These are phyloP conservation scores for Malbranchea zuffiana DNA, from an alignment of 2,329 filamentous ascomycete genomes.

Conservation along the genomic window DNA sequence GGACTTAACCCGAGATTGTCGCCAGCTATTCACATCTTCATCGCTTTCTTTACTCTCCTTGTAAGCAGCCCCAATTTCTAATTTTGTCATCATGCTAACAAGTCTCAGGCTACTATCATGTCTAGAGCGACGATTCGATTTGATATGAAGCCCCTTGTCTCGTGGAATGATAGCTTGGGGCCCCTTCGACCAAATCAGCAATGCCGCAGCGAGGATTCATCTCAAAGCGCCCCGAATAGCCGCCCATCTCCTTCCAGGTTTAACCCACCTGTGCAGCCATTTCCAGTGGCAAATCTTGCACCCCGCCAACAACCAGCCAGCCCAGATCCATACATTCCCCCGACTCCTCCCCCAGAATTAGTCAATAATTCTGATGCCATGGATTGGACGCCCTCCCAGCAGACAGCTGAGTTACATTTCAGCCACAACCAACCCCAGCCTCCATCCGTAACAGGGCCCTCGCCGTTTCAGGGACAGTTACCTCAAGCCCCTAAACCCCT, in stretches of 20 bases:
- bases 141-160: conserved; percentile 32
- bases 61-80: conserved; percentile 19
- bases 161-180: conserved; percentile 29
- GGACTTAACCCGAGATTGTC: conserved; percentile 23
- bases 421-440: conserved; percentile 22
- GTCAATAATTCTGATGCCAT: conserved; percentile 31
- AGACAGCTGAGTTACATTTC: conserved; percentile 23
- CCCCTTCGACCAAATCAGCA: conserved; percentile 21
- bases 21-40: conserved; percentile 30
- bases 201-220: conserved; percentile 14
- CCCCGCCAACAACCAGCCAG: conserved; percentile 18
- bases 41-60: conserved; percentile 31
- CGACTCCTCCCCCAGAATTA: conserved; percentile 30
- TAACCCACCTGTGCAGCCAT: conserved; percentile 19
- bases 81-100: conserved; percentile 16
- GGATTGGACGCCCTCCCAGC: conserved; percentile 42
- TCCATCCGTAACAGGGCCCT: conserved; percentile 25
- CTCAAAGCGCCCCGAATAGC: conserved; percentile 14
- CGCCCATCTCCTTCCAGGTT: conserved; percentile 14
- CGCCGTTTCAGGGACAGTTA: conserved; percentile 35
- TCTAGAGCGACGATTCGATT: conserved; percentile 31
- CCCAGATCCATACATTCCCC: conserved; percentile 20
- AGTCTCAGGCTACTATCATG: conserved; percentile 25
- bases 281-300: conserved; percentile 34
- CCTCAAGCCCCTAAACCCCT: conserved; percentile 32